Conservation (phyloP, 345 rosid genomes). For the Camelina sativa region DNA sequence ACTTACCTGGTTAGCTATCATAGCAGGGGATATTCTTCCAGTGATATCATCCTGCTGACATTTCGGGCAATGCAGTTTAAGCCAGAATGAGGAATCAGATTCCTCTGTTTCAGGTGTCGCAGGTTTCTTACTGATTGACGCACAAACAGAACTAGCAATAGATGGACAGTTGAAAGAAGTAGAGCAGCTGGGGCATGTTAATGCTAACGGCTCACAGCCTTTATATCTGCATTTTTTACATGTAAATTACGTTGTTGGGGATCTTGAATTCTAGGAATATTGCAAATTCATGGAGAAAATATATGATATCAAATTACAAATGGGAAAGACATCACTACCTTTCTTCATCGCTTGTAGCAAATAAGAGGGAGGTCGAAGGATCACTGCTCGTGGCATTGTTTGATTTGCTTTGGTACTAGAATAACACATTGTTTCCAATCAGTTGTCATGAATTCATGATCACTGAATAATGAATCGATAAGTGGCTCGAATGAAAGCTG, state of each 20-base stretch:
- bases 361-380: conserved; percentile 60
- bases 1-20: conserved; percentile 97
- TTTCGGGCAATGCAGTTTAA: conserved; percentile 65
- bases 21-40: conserved; percentile 72
- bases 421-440: conserved; percentile 24
- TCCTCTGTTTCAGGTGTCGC: conserved; percentile 52
- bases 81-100: conserved; percentile 66
- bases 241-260: conserved; percentile 1
- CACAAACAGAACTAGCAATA: conserved; percentile 60
- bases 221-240: conserved; percentile 59
- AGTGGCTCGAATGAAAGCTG: conserved; percentile 15
- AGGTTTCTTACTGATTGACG: conserved; percentile 45
- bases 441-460: conserved; percentile 12
- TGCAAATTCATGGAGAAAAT: neutral
- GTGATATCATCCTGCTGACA: conserved; percentile 71
- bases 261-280: conserved; percentile 1
- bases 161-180: conserved; percentile 73
- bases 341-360: conserved; percentile 72
- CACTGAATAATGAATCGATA: neutral
- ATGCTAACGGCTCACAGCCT: conserved; percentile 73
- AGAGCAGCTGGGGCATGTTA: conserved; percentile 91
- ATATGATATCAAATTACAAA: conserved; percentile 19
- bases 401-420: conserved; percentile 75
- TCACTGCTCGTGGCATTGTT: conserved; percentile 53
- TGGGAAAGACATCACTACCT: conserved; percentile 55